These are phyloP conservation scores for Arachis monticola DNA, from an alignment of 331 rosid species.

Conservation along the genomic window DNA sequence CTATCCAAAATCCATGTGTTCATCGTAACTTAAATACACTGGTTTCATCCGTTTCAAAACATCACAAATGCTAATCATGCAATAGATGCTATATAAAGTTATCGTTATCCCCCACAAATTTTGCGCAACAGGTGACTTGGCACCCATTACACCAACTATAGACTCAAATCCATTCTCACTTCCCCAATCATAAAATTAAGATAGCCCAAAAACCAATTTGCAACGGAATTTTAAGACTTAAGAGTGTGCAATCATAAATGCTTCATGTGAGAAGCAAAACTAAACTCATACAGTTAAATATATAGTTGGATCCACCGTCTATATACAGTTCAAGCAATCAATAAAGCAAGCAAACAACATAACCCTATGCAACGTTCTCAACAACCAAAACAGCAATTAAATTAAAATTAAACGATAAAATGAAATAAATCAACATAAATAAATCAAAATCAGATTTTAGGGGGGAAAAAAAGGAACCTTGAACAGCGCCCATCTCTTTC, in stretches of 20 bases:
- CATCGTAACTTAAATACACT: not conserved
- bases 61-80: not conserved
- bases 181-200: not conserved
- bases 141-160: not conserved
- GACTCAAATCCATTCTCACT: slow-evolving; percentile 1
- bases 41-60: not conserved
- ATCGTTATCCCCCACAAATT: not conserved
- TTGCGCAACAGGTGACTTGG: not conserved
- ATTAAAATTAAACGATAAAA: too few species aligned
- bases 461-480: slow-evolving; percentile 51
- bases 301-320: not conserved
- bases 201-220: not conserved
- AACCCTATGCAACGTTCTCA: not conserved
- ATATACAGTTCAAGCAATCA: not conserved
- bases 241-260: not conserved
- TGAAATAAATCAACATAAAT: not conserved
- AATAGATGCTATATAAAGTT: not conserved
- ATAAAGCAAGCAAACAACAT: not conserved
- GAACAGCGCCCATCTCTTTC: slow-evolving; percentile 94
- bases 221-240: not conserved
- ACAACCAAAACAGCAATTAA: not conserved
- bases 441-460: not conserved
- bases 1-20: not conserved
- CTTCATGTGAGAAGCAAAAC: slow-evolving; percentile 2
- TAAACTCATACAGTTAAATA: not conserved